phyloP scores from a whole-genome alignment of 2,329 filamentous ascomycete genomes.

The Coniochaeta sp. region DNA sequence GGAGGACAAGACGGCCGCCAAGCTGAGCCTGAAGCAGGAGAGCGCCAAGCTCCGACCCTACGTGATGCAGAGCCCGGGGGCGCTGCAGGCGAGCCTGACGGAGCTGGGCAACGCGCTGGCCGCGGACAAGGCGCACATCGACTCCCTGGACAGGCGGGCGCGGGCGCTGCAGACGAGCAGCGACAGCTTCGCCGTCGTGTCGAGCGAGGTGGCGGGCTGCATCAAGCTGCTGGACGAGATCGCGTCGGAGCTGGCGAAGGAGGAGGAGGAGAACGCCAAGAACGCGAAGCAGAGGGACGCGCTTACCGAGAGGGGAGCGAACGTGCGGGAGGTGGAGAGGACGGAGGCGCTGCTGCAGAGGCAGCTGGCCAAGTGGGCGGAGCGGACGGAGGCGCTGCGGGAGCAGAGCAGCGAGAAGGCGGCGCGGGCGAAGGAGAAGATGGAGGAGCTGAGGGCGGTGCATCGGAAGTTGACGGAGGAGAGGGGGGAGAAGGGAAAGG shows the following conservation, averaged over 20 bases:
- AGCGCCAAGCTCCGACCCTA: conserved; percentile 87
- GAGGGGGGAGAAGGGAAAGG: conserved; percentile 75
- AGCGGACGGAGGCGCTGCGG: conserved; percentile 77
- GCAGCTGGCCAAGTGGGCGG: conserved; percentile 78
- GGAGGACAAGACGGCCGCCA: conserved; percentile 64
- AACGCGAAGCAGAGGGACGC: conserved; percentile 80
- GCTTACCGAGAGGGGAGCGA: conserved; percentile 80
- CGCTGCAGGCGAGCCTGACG: conserved; percentile 72
- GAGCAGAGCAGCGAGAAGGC: conserved; percentile 77
- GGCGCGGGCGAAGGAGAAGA: conserved; percentile 72
- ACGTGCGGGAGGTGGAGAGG: conserved; percentile 84
- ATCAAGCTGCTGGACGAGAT: conserved; percentile 88
- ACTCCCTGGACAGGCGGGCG: conserved; percentile 78
- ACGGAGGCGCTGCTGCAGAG: conserved; percentile 77
- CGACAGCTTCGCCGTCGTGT: conserved; percentile 81
- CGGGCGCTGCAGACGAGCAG: conserved; percentile 85
- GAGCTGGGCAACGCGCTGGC: conserved; percentile 75
- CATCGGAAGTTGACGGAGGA: conserved; percentile 81
- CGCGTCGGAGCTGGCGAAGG: conserved; percentile 73
- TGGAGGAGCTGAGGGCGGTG: conserved; percentile 78
- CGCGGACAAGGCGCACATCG: conserved; percentile 77
- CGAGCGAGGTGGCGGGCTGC: conserved; percentile 78
- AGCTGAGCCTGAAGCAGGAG: conserved; percentile 70
- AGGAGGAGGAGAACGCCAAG: conserved; percentile 81
- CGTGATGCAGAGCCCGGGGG: conserved; percentile 78